Base-by-base conservation (phyloP, 208 protist species). In the Plasmodiophora brassicae region DNA sequence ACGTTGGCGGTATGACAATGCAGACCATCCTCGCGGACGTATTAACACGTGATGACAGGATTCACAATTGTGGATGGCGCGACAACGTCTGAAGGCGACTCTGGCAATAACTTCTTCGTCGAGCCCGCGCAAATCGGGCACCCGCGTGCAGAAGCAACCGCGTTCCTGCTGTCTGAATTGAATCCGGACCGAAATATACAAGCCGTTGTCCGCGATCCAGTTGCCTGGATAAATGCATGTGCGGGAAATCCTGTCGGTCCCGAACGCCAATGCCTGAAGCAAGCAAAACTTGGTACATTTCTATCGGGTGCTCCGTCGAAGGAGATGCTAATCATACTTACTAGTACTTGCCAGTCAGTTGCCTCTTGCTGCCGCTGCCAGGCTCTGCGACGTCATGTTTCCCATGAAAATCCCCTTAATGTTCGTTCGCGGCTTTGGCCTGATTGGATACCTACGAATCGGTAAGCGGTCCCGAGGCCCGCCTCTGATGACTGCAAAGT, bases 31-130 rank as follows among this genome's bases (percentile, higher is more conserved):
- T 32, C n/a, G 32, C 50, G 25, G 25, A 57, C 25, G 25, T 57
- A 14, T 28, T 25, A 57, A 78, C 20, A 44, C 41, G 5, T 38
- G 65, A 5, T 32, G 5, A 78, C n/a, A 78, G 65, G n/a, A 36
- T 95, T 98, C 84, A 97, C 96, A 0, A 89, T 99, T 22, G 95
- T 98, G 0, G 97, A 99, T 89, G 95, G 94, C 65, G 78, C 89
- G 10, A 71, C 91, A 1, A 95, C 98, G 0, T 92, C 88, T 5
- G 87, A 87, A 0, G 88, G 90, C 1, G 94, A 98, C 53, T 85
- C 97, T 0, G 96, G 96, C n/a, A 95, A 95, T 57, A 98, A 98
- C 90, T 99, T 98, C 90, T 98, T 98, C 89, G 85, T 98, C 35
- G 85, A 92, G 0, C 41, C 88, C 0, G 45, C 50, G 0, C 89